Conservation (phyloP, 306 rosid genomes). For the Prunus armeniaca region DNA sequence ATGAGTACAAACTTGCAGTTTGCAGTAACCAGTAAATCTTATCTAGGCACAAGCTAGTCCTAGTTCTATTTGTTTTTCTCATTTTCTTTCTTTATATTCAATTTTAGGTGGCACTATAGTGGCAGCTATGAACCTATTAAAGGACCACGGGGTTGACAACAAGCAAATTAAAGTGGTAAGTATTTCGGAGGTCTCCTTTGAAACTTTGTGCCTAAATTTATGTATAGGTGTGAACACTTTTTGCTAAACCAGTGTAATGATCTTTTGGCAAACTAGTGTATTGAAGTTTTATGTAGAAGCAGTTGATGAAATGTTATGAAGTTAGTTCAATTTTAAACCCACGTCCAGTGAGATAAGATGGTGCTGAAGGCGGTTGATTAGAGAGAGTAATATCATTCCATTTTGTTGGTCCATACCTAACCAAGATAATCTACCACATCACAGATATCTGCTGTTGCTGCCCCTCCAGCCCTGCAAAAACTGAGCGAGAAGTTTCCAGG, state of each 20-base stretch:
- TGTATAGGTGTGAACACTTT: neutral
- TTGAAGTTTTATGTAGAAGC: neutral
- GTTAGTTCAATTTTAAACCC: neutral
- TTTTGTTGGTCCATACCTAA: neutral
- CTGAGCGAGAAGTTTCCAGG: slow-evolving; percentile 93
- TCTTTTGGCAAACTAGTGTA: neutral
- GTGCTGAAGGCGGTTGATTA: neutral
- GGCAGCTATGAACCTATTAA: slow-evolving; percentile 66
- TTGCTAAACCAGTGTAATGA: neutral
- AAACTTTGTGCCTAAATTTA: neutral
- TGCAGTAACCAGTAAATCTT: neutral
- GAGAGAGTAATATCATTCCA: neutral
- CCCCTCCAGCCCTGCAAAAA: slow-evolving; percentile 95
- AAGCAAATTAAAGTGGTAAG: slow-evolving; percentile 85
- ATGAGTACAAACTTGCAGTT: neutral
- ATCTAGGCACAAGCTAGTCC: neutral
- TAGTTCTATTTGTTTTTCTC: neutral
- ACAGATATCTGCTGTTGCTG: slow-evolving; percentile 89
- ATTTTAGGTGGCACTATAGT: slow-evolving; percentile 84
- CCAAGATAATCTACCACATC: slow-evolving; percentile 6
- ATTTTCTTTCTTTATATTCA: neutral
- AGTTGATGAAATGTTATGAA: neutral
- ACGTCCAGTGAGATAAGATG: neutral
- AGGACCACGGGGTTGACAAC: slow-evolving; percentile 70
- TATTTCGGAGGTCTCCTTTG: slow-evolving; percentile 10